Evolutionary conservation across 805 yeast species (phyloP).

Genomic region (Yamadazyma insecticola): DNA sequence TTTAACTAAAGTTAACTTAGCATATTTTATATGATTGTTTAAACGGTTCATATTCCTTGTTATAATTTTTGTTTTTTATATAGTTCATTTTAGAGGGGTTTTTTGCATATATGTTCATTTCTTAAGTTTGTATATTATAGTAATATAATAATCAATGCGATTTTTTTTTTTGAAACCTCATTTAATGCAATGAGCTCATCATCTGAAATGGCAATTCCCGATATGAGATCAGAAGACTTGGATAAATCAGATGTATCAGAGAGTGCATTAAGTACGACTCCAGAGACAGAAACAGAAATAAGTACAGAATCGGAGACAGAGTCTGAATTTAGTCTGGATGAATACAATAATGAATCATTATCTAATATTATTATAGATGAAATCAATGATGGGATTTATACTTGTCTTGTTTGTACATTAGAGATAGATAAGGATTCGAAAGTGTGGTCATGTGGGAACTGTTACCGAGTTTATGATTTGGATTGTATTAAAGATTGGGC

Average conservation of each 20-base stretch:
- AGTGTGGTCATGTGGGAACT: constrained; percentile 75
- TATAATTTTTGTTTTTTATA: no score
- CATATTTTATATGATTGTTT: no score
- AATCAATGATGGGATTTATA: constrained; percentile 63
- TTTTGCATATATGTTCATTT: no score
- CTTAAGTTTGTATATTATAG: no score
- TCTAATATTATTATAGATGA: constrained; percentile 44
- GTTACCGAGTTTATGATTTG: constrained; percentile 81
- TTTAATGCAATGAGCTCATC: no score
- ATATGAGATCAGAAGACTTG: no score
- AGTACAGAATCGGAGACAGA: constrained; percentile 1
- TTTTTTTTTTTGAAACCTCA: no score
- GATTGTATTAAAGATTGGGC: constrained; percentile 90
- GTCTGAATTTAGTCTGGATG: constrained; percentile 13
- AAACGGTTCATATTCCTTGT: no score
- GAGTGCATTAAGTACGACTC: constrained; percentile 1
- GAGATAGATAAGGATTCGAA: constrained; percentile 63
- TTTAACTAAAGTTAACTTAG: no score
- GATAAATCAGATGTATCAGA: background rate
- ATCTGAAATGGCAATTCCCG: no score
- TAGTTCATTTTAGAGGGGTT: no score
- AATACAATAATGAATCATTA: constrained; percentile 22
- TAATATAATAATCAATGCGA: no score
- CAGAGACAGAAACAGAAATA: constrained; percentile 1
- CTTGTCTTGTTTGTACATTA: constrained; percentile 84